Percentiles rank a stretch among this genome's conserved stretches.
phyloP scores from a whole-genome alignment of 2,329 filamentous ascomycete genomes.

The Bertia moriformis region DNA sequence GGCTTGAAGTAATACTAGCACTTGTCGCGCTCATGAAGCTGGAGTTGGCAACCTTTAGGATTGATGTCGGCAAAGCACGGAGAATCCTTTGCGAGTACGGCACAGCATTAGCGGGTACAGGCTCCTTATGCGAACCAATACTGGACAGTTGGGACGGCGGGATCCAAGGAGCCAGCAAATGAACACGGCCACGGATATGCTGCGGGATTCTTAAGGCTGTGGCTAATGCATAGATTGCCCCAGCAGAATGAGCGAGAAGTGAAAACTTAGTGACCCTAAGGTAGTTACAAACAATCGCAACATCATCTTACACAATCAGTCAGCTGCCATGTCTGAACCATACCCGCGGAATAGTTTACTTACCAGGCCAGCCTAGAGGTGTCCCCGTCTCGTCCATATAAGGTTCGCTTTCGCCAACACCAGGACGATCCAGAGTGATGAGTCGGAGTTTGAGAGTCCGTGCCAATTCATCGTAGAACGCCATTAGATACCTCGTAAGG shows the following conservation, averaged over 20 bases:
- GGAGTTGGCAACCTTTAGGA: slow-evolving; percentile 87
- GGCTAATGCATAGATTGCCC: slow-evolving; percentile 92
- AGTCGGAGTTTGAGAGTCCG: slow-evolving; percentile 42
- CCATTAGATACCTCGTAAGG: slow-evolving; percentile 47
- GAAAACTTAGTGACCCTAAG: slow-evolving; percentile 93
- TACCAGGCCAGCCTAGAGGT: slow-evolving; percentile 48
- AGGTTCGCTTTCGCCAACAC: slow-evolving; percentile 44
- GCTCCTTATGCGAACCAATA: slow-evolving; percentile 57
- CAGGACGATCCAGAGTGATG: slow-evolving; percentile 49
- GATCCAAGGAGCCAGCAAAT: slow-evolving; percentile 91
- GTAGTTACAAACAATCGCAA: slow-evolving; percentile 82
- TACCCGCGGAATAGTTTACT: slow-evolving; percentile 13
- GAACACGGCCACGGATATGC: slow-evolving; percentile 84
- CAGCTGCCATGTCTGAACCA: too few relatives aligned
- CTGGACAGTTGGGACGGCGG: slow-evolving; percentile 84
- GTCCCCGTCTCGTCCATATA: slow-evolving; percentile 34
- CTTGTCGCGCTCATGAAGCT: slow-evolving; percentile 89
- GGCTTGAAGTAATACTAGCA: slow-evolving; percentile 65
- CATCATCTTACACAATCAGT: slow-evolving; percentile 47
- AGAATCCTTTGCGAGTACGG: slow-evolving; percentile 86
- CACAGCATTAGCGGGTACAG: slow-evolving; percentile 70
- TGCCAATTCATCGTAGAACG: slow-evolving; percentile 53
- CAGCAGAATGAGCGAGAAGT: slow-evolving; percentile 86
- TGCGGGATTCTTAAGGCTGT: slow-evolving; percentile 92
- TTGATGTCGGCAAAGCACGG: slow-evolving; percentile 73